Percentiles rank a stretch among this genome's conserved stretches.
phyloP scores from a whole-genome alignment of 2,329 filamentous ascomycete species.

The Endoconidiophora polonica region DNA sequence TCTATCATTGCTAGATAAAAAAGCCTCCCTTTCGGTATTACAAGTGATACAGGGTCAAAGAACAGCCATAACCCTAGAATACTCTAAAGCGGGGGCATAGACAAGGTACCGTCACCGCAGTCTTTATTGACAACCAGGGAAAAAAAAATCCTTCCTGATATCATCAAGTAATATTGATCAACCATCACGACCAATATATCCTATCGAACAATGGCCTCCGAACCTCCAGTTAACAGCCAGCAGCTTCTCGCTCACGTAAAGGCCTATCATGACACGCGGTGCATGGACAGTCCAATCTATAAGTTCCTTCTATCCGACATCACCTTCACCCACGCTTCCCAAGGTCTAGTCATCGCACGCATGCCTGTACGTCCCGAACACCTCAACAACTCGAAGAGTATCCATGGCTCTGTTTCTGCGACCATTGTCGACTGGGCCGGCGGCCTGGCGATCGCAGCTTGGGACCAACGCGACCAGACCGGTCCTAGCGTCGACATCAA shows the following conservation, averaged over 20 bases:
- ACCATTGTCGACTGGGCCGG: conserved; percentile 59
- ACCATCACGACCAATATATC: too few relatives aligned
- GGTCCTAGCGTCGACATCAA: conserved; percentile 63
- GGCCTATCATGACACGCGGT: conserved; percentile 15
- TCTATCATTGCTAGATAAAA: too few relatives aligned
- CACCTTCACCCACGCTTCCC: conserved; percentile 15
- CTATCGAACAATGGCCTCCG: too few relatives aligned
- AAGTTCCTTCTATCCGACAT: conserved; percentile 15
- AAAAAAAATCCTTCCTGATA: too few relatives aligned
- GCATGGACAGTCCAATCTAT: conserved; percentile 16
- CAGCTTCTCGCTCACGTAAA: conserved; percentile 14
- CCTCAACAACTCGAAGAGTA: conserved; percentile 27
- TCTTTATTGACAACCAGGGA: too few relatives aligned
- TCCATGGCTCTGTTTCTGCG: conserved; percentile 58
- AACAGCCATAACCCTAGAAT: too few relatives aligned
- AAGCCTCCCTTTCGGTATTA: too few relatives aligned
- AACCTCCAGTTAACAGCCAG: too few relatives aligned
- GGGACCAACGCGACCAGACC: conserved; percentile 42
- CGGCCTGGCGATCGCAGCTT: conserved; percentile 52
- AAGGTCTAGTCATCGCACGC: conserved; percentile 14
- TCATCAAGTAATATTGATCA: too few relatives aligned
- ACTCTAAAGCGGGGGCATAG: too few relatives aligned
- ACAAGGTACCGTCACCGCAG: too few relatives aligned
- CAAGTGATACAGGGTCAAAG: too few relatives aligned
- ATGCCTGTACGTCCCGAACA: conserved; percentile 14